phyloP scores from a whole-genome alignment of 176 grass and related monocot genomes.

The bread wheat (Triticum aestivum) region DNA sequence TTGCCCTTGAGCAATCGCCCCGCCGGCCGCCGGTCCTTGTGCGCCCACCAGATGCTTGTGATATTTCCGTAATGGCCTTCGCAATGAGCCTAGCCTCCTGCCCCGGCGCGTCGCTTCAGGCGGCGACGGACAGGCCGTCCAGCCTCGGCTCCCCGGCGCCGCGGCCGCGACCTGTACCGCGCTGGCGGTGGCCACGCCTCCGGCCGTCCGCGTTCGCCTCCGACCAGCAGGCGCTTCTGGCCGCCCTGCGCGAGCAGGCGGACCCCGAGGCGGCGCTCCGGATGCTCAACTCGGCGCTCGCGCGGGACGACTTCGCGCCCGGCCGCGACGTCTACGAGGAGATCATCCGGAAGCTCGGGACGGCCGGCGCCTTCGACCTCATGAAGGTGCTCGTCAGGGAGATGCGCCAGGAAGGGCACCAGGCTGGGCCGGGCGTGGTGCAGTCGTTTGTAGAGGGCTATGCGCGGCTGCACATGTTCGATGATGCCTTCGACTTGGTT shows the following conservation, averaged over 20 bases:
- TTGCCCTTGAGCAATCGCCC: not conserved
- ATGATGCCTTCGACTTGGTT: conserved; percentile 68
- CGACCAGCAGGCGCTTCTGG: conserved; percentile 39
- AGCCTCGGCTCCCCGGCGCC: not conserved
- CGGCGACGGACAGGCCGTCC: not conserved
- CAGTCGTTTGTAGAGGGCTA: conserved; percentile 61
- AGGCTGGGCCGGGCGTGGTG: conserved; percentile 35
- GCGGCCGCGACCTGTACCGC: not conserved
- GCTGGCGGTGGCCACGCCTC: not conserved
- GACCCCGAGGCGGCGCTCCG: conserved; percentile 57
- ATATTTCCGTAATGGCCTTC: conserved; percentile 67
- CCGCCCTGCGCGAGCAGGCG: conserved; percentile 56
- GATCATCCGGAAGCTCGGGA: conserved; percentile 61
- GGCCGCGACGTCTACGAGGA: conserved; percentile 58
- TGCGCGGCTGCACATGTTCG: conserved; percentile 47
- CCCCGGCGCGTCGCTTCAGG: conserved; percentile 30
- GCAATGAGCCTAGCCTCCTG: conserved; percentile 34
- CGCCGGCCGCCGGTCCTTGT: not conserved
- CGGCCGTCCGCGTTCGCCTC: conserved; percentile 23
- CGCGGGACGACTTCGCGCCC: conserved; percentile 29
- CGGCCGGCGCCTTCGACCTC: conserved; percentile 52
- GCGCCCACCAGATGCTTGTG: conserved; percentile 40
- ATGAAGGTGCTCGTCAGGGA: conserved; percentile 57
- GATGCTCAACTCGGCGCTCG: conserved; percentile 49
- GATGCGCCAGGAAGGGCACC: conserved; percentile 55